These are phyloP conservation scores for Rutidosis leptorrhynchoides DNA, from an alignment of 129 eudicot genomes.

Conservation along the genomic window DNA sequence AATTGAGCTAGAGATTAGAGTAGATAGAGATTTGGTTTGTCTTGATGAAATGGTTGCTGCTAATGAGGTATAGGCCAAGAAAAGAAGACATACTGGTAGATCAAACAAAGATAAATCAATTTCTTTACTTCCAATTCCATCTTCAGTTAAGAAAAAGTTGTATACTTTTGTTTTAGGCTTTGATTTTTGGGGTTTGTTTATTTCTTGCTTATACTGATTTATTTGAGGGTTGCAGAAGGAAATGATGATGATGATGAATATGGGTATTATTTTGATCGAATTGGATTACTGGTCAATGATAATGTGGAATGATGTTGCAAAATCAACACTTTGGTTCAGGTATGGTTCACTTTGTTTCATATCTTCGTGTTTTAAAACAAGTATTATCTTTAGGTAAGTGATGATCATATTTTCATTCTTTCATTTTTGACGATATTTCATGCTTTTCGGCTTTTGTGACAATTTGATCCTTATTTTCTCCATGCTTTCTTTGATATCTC, in stretches of 20 bases:
- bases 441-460: background rate
- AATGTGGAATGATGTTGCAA: constrained; percentile 94
- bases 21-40: constrained; percentile 46
- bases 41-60: constrained; percentile 51
- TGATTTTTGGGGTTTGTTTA: background rate
- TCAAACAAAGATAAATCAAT: constrained; percentile 54
- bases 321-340: constrained; percentile 95
- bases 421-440: background rate
- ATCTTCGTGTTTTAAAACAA: constrained; percentile 79
- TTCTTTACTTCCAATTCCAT: constrained; percentile 39
- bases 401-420: background rate
- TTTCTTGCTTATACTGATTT: constrained; percentile 9
- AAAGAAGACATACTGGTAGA: constrained; percentile 61
- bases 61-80: constrained; percentile 42
- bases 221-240: constrained; percentile 37
- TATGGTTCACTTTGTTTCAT: constrained; percentile 82
- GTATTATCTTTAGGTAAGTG: constrained; percentile 65
- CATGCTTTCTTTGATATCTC: constrained; percentile 70
- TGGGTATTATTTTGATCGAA: constrained; percentile 57
- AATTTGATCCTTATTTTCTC: constrained; percentile 38
- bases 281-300: constrained; percentile 60
- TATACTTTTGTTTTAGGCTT: background rate
- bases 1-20: constrained; percentile 53
- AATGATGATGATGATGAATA: constrained; percentile 42
- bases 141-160: constrained; percentile 46